Base-by-base conservation (phyloP, 176 grass and related monocot genomes). In the Otatea glauca region DNA sequence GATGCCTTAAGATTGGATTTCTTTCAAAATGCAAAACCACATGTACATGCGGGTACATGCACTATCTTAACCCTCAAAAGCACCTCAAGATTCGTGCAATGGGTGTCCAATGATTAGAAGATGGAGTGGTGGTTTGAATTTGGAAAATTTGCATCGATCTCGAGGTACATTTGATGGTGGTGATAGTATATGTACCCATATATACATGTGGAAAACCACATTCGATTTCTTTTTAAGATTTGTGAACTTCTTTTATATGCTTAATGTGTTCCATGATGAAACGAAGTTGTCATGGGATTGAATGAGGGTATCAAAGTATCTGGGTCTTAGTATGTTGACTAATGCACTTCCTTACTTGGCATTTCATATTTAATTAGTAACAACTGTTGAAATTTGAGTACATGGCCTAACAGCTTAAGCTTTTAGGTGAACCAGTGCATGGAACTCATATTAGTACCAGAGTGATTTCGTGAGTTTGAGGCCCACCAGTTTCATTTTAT, bases 1-100 rank as follows among this genome's bases (percentile, higher is more conserved):
- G 44, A 25, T 72, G 70, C 44, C 44, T 72, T 25, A 72, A 72
- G 68, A 42, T 49, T 70, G 20, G 44, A 45, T 45, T 45, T 45
- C 10, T 45, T 45, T 45, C 10, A 45, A 45, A 45, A 45, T 45
- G 11, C 44, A 45, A 45, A 45, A 45, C 44, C 10, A 12, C 44
- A 45, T 45, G 10, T 45, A 45, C 3, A 2, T 12, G 44, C 10
- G 2, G 10, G 44, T 45, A 45, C 44, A 45, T 12, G 44, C 44
- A 45, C 44, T 45, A 45, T 12, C 44, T 45, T 45, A 45, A 45
- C 44, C 44, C 9, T 45, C 44, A 45, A 45, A 45, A 12, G 10
- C 44, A 45, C 10, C 44, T 45, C 44, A 3, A 45, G 44, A 45
- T 45, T 45, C 3, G 44, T 45, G 44, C 44, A 45, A 45, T 10